Evolutionary conservation across 225 moss, liverwort and hornwort genomes (phyloP), one percentile per base, ranked within the genome.

Genomic region (Pseudoscleropodium purum): DNA sequence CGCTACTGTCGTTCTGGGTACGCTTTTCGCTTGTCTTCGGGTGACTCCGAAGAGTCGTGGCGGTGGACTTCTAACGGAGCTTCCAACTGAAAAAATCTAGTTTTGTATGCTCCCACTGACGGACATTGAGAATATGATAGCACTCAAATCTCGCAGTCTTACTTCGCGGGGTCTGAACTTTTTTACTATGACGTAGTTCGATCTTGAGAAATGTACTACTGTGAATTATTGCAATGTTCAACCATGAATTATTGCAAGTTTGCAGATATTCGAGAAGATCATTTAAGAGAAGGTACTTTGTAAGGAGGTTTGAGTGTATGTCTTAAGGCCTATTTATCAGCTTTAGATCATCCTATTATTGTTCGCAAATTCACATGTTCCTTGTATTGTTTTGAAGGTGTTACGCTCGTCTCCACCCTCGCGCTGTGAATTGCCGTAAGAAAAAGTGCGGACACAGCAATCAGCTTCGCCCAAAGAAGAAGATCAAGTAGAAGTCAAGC

Each of bases 391-490:
- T 89, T 49, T 89, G 91, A 85, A 98, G 98, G 92, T 98, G 98
- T 87, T 98, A 98, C 69, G 98, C 98, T 37, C 95, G 98, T 74
- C 93, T 98, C 65, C 98, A 98, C 74, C 98, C 98, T 25, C 94
- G 98, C 69, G 98, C 98, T 79, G 98, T 98, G 13, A 98, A 98
- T 57, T 98, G 98, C 84, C 93, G 98, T 69, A 98, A 98, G 95
- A 98, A 97, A 72, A 98, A 98, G 90, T 98, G 98, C 76, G 98
- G 98, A 52, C 98, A 98, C 89, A 98, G 95, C 89, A 98, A 98
- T 88, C 98, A 98, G 96, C 92, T 96, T 39, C 93, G 96, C 62
- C 96, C 96, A 0, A 96, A 96, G 94, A 96, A 96, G 90, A 96
- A 96, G 86, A 95, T 96, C 88, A 96, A 96, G 95, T 96, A 96